Base-by-base conservation (phyloP, 495 filamentous ascomycete genomes). In the Usnea hakonensis region DNA sequence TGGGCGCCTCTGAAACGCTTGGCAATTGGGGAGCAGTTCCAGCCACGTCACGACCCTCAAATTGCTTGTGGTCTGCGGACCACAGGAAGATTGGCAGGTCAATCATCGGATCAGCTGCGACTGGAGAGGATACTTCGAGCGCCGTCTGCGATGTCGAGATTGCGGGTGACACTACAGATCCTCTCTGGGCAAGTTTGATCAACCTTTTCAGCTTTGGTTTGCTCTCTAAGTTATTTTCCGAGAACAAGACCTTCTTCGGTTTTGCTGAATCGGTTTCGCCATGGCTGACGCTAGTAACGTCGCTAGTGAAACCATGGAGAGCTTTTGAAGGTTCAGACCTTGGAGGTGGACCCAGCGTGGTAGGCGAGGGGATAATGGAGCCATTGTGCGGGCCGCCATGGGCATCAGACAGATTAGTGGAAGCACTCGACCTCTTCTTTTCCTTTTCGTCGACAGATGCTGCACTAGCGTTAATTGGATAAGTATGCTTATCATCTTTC, bases 71-170 rank as follows among this genome's bases (percentile, higher is more conserved):
- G 16, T 48, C 40, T 8, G 57, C 48, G 36, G 57, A 59, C 57
- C 57, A 59, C 10, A 59, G 30, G 19, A 59, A 59, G 33, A 59
- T 59, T 26, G 57, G 43, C 13, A 59, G 17, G 21, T 59, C 30
- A 32, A 10, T 28, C 16, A 26, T 44, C 16, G 28, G 33, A 19
- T 33, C 21, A 36, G n/a, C 19, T 50, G 14, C 16, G 19, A 48
- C 21, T 28, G 57, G 57, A 19, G 57, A 35, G 5, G 14, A 35
- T 5, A 48, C 13, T 35, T 43, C 43, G 35, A 10, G 14, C 19
- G 26, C 32, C 36, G 40, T 11, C 8, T 28, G n/a, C 28, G 28
- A 23, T 14, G 40, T 50, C n/a, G 57, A 26, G 16, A 38, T 35
- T 14, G n/a, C 23, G 13, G 57, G 57, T 59, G 23, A 44, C 16